Evolutionary conservation across 176 grass and related monocot species (phyloP).

Genomic region (Oryza meyeriana): DNA sequence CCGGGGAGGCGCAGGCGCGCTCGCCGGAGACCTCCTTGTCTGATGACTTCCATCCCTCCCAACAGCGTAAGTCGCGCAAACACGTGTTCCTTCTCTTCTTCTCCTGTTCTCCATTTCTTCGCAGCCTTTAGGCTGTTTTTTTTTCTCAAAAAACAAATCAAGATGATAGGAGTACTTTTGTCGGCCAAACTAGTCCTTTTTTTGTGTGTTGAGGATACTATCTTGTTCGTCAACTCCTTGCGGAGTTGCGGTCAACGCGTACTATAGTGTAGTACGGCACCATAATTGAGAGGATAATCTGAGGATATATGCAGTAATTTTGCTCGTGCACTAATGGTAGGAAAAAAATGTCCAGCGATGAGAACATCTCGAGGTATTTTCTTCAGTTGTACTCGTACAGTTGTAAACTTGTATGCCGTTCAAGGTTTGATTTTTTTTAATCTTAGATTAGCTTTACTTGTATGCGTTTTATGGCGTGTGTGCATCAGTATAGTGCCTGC

Average conservation of each 20-base stretch:
- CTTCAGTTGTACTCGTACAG: not conserved
- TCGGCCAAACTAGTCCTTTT: not conserved
- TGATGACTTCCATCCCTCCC: slow-evolving; percentile 28
- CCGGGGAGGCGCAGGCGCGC: slow-evolving; percentile 28
- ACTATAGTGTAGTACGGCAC: not conserved
- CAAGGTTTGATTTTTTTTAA: not conserved
- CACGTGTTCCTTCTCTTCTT: not conserved
- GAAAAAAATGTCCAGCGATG: not conserved
- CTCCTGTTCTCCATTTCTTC: not conserved
- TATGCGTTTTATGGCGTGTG: not conserved
- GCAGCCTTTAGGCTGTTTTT: not conserved
- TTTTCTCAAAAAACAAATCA: not conserved
- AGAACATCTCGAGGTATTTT: slow-evolving; percentile 5
- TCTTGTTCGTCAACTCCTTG: not conserved
- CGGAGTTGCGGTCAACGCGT: slow-evolving; percentile 17
- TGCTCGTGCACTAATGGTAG: not conserved
- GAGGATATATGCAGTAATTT: not conserved
- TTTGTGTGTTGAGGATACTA: not conserved
- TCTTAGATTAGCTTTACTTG: not conserved
- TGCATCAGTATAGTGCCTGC: not conserved
- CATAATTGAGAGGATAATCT: not conserved
- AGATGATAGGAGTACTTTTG: not conserved
- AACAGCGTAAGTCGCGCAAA: slow-evolving; percentile 30
- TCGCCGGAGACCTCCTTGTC: slow-evolving; percentile 39
- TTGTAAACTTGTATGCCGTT: too few relatives aligned